Percentiles rank a stretch among this genome's conserved stretches.
phyloP scores from a whole-genome alignment of 2,329 filamentous ascomycete genomes.

The Onygenales sp. region DNA sequence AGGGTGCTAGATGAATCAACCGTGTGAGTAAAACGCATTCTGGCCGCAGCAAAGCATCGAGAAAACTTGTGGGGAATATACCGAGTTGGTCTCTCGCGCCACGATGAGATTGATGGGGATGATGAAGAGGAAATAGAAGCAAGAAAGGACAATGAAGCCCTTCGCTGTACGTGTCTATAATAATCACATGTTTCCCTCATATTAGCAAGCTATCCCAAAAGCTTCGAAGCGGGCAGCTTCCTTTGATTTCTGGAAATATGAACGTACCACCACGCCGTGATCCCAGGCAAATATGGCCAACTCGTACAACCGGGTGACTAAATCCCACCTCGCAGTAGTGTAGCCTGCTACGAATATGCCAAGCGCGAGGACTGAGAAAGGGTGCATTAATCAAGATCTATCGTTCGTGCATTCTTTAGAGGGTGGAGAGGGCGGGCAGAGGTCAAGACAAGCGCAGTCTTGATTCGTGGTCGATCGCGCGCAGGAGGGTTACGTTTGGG shows the following conservation, averaged over 20 bases:
- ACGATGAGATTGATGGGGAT: conserved; percentile 79
- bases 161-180: conserved; percentile 70
- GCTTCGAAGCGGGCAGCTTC: background rate
- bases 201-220: background rate
- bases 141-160: conserved; percentile 70
- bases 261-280: conserved; percentile 85
- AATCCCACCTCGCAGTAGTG: conserved; percentile 97
- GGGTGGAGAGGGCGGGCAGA: background rate
- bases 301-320: conserved; percentile 94
- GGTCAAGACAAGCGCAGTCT: background rate
- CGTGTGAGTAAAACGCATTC: conserved; percentile 1
- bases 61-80: conserved; percentile 39
- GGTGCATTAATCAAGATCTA: conserved; percentile 64
- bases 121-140: conserved; percentile 76
- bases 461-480: too few species aligned
- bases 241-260: background rate
- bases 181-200: background rate
- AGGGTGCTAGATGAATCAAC: conserved; percentile 55
- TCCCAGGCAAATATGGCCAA: conserved; percentile 96
- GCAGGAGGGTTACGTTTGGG: background rate
- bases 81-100: conserved; percentile 66
- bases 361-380: conserved; percentile 89
- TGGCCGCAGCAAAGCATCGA: background rate
- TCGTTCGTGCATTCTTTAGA: conserved; percentile 22
- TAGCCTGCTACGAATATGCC: conserved; percentile 99